Evolutionary conservation across 768 basidiomycete species (phyloP).

Genomic region (Mycena albidolilacea): DNA sequence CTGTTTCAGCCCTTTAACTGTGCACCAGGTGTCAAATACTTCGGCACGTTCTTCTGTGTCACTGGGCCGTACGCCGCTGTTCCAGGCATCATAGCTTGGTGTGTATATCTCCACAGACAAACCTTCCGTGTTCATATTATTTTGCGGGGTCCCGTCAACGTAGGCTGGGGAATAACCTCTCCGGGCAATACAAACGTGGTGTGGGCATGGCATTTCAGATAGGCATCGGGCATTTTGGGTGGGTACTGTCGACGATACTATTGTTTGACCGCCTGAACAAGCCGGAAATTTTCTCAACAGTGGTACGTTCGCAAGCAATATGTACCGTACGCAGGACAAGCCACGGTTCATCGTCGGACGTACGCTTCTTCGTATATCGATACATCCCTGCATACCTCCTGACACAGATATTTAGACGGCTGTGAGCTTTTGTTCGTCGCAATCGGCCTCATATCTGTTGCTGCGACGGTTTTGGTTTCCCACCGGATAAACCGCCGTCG

Average conservation of each 20-base stretch:
- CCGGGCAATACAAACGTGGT: too few relatives aligned
- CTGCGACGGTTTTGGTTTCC: slow-evolving; percentile 63
- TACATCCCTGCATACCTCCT: background rate
- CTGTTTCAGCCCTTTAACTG: background rate
- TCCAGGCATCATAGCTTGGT: slow-evolving; percentile 78
- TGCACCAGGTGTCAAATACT: slow-evolving; percentile 70
- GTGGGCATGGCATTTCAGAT: slow-evolving; percentile 73
- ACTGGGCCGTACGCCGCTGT: slow-evolving; percentile 71
- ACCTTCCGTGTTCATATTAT: slow-evolving; percentile 1
- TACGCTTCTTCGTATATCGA: slow-evolving; percentile 50
- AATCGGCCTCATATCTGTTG: slow-evolving; percentile 69
- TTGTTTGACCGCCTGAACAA: too few relatives aligned
- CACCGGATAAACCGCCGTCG: slow-evolving; percentile 68
- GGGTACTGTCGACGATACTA: background rate
- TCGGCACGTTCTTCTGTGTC: slow-evolving; percentile 79
- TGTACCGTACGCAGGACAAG: slow-evolving; percentile 71
- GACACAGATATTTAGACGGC: slow-evolving; percentile 56
- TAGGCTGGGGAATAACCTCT: too few relatives aligned
- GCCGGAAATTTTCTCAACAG: slow-evolving; percentile 33
- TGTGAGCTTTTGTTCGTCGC: slow-evolving; percentile 81
- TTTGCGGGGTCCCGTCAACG: background rate
- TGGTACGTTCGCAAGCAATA: slow-evolving; percentile 74
- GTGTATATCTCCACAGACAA: slow-evolving; percentile 15
- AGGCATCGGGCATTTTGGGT: slow-evolving; percentile 72
- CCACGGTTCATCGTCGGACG: slow-evolving; percentile 77